phyloP scores from a whole-genome alignment of 1,139 yeast species.

The Candida gigantensis region DNA sequence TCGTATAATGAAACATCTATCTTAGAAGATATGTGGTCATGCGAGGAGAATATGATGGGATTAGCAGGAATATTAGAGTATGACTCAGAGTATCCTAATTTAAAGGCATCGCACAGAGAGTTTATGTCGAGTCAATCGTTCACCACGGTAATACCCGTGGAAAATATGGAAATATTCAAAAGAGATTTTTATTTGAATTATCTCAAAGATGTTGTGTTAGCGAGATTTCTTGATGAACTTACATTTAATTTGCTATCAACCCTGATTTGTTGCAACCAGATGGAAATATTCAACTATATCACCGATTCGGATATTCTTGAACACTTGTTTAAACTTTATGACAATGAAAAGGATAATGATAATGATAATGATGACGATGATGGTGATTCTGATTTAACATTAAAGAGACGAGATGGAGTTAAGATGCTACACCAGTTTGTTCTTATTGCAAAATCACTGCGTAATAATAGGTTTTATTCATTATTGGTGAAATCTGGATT shows the following conservation, averaged over 20 bases:
- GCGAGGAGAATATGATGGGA: conserved; percentile 60
- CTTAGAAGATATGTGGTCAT: conserved; percentile 62
- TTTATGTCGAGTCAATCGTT: conserved; percentile 61
- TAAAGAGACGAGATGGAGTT: conserved; percentile 64
- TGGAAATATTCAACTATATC: conserved; percentile 66
- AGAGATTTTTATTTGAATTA: conserved; percentile 78
- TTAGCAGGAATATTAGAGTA: conserved; percentile 86
- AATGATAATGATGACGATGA: conserved; percentile 10
- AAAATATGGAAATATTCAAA: conserved; percentile 58
- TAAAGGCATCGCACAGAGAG: conserved; percentile 77
- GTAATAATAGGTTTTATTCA: conserved; percentile 66
- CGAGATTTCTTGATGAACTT: conserved; percentile 79
- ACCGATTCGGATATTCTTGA: conserved; percentile 54
- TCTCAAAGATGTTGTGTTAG: conserved; percentile 82
- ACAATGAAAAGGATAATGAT: conserved; percentile 13
- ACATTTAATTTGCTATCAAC: conserved; percentile 65
- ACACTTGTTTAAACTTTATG: conserved; percentile 59
- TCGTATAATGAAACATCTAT: conserved; percentile 71
- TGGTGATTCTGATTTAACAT: conserved; percentile 11
- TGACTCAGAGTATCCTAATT: conserved; percentile 79
- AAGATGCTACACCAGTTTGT: conserved; percentile 80
- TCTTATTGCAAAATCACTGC: conserved; percentile 70
- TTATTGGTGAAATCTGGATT: conserved; percentile 69
- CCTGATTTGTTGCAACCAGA: conserved; percentile 68
- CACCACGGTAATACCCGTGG: conserved; percentile 71